Percentiles rank a stretch among this genome's conserved stretches.
Evolutionary conservation across 208 protist genomes (phyloP).

Genomic region (Crithidia thermophila): DNA sequence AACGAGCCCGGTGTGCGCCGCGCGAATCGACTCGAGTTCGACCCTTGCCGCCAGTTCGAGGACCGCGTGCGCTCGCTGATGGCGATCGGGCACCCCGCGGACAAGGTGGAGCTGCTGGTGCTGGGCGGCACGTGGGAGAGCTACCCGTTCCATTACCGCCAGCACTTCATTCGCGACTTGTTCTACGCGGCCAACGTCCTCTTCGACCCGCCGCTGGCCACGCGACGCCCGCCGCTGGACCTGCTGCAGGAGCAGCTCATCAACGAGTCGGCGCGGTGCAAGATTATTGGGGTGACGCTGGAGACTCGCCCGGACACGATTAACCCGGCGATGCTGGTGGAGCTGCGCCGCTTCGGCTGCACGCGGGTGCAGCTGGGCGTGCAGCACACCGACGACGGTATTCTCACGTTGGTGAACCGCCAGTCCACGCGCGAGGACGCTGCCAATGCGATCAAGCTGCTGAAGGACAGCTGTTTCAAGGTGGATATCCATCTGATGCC

Average conservation of each 20-base stretch:
- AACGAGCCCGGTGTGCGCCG: slow-evolving; percentile 91
- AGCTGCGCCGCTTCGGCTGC: slow-evolving; percentile 92
- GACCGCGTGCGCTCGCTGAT: slow-evolving; percentile 81
- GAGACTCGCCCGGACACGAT: slow-evolving; percentile 98
- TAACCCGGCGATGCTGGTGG: slow-evolving; percentile 94
- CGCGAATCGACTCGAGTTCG: slow-evolving; percentile 84
- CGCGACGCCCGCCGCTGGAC: slow-evolving; percentile 55
- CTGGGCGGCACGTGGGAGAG: slow-evolving; percentile 99
- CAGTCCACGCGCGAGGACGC: slow-evolving; percentile 96
- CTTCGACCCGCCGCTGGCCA: slow-evolving; percentile 35
- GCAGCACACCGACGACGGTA: slow-evolving; percentile 98
- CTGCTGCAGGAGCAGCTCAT: slow-evolving; percentile 90
- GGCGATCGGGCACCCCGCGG: slow-evolving; percentile 87
- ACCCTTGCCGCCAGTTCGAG: slow-evolving; percentile 81
- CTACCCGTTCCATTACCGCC: slow-evolving; percentile 94
- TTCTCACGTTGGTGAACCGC: slow-evolving; percentile 93
- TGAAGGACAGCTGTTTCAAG: slow-evolving; percentile 99
- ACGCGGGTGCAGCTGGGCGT: slow-evolving; percentile 99
- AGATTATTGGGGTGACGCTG: slow-evolving; percentile 99
- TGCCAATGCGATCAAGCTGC: slow-evolving; percentile 92
- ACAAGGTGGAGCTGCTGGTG: slow-evolving; percentile 99
- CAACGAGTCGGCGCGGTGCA: slow-evolving; percentile 92
- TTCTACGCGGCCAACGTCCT: slow-evolving; percentile 92
- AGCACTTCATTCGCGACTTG: slow-evolving; percentile 85
- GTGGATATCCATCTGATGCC: slow-evolving; percentile 99